Conservation (phyloP, 2,329 filamentous ascomycete genomes). For the Aureobasidium lini region DNA sequence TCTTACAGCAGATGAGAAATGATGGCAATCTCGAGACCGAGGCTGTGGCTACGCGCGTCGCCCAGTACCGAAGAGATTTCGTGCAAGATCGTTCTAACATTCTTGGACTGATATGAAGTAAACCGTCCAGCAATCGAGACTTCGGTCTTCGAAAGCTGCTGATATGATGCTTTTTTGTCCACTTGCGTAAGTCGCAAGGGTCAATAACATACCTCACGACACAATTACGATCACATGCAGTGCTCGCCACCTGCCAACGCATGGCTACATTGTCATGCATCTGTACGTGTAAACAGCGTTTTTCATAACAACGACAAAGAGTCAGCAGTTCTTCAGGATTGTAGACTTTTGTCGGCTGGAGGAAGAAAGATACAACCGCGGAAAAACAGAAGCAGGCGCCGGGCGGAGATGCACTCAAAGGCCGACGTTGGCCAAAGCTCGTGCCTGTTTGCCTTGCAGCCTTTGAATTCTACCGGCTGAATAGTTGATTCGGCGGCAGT, state of each 20-base stretch:
- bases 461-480: conserved; percentile 1
- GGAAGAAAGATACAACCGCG: neutral
- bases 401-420: neutral
- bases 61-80: conserved; percentile 59
- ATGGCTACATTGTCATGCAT: neutral
- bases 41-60: conserved; percentile 58
- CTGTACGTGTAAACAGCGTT: neutral
- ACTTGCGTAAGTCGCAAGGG: neutral
- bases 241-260: neutral
- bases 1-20: conserved; percentile 54
- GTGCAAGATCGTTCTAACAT: conserved; percentile 55
- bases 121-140: neutral
- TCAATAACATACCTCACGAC: neutral
- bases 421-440: neutral
- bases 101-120: conserved; percentile 34
- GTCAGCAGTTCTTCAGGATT: neutral
- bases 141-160: neutral
- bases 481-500: neutral
- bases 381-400: neutral
- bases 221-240: neutral
- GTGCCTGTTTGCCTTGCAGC: conserved; percentile 1
- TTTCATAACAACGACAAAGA: neutral
- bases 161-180: neutral
- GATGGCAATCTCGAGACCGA: conserved; percentile 59
- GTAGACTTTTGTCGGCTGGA: neutral